These are phyloP conservation scores for Colletotrichum sp. DNA, from an alignment of 2,329 filamentous ascomycete species.

Conservation along the genomic window DNA sequence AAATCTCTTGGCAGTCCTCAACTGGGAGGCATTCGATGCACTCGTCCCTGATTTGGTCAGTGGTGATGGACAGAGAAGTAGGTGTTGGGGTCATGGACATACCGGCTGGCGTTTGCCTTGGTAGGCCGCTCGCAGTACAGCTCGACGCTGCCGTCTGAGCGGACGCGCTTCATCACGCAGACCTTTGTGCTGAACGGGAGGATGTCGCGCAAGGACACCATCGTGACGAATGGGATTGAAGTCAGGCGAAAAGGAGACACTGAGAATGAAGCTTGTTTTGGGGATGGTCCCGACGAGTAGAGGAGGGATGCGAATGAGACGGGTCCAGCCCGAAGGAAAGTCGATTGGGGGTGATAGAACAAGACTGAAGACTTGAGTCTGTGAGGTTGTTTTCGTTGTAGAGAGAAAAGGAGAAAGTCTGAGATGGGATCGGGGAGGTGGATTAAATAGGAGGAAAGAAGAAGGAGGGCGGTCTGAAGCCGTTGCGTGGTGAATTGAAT, in stretches of 20 bases:
- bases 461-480: background rate
- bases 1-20: background rate
- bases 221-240: background rate
- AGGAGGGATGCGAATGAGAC: background rate
- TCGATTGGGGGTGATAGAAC: background rate
- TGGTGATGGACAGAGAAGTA: fast-evolving
- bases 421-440: background rate
- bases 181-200: background rate
- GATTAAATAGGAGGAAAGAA: background rate
- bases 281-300: background rate
- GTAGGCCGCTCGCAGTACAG: background rate
- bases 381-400: background rate
- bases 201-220: background rate
- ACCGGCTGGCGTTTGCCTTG: background rate
- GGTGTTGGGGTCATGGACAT: fast-evolving
- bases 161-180: background rate
- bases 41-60: background rate
- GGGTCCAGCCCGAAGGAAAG: background rate
- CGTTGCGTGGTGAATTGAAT: background rate
- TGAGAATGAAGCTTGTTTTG: background rate
- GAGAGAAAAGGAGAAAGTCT: background rate
- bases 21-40: background rate
- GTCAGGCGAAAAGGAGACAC: background rate
- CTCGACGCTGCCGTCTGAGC: background rate
- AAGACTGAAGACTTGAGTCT: background rate